These are phyloP conservation scores for Blakeslea trispora DNA, from an alignment of 371 early-diverging fungal genomes.

Conservation along the genomic window DNA sequence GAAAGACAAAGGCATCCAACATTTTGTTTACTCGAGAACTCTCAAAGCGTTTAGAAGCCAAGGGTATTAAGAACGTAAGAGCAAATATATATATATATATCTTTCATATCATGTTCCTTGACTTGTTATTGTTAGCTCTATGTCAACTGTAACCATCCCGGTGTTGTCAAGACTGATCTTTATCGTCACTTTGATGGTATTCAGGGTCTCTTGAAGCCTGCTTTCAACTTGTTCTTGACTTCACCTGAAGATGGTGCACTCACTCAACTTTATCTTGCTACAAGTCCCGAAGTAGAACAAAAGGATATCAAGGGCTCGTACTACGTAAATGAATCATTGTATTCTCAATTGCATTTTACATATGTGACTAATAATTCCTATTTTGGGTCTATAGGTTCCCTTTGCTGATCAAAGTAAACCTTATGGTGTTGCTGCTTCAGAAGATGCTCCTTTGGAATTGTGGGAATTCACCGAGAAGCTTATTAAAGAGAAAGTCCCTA, in stretches of 20 bases:
- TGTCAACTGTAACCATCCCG: conserved; percentile 73
- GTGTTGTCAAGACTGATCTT: conserved; percentile 59
- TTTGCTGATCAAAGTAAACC: conserved; percentile 11
- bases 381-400: conserved; percentile 20
- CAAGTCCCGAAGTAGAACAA: conserved; percentile 63
- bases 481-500: conserved; percentile 39
- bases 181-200: conserved; percentile 31
- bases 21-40: conserved; percentile 50
- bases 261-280: conserved; percentile 64
- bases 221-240: conserved; percentile 19
- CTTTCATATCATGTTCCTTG: too few relatives aligned
- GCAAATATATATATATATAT: neutral
- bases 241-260: conserved; percentile 57
- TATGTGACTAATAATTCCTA: conserved; percentile 4
- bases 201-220: neutral
- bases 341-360: neutral
- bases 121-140: conserved; percentile 34
- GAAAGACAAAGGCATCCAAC: conserved; percentile 32
- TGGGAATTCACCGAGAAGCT: conserved; percentile 46
- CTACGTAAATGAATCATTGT: conserved; percentile 32
- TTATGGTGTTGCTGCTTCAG: conserved; percentile 21
- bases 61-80: conserved; percentile 29
- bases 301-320: conserved; percentile 55
- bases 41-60: conserved; percentile 34
- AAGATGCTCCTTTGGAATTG: conserved; percentile 25